phyloP scores from a whole-genome alignment of 495 filamentous ascomycete genomes.

The Podospora pseudopauciseta region DNA sequence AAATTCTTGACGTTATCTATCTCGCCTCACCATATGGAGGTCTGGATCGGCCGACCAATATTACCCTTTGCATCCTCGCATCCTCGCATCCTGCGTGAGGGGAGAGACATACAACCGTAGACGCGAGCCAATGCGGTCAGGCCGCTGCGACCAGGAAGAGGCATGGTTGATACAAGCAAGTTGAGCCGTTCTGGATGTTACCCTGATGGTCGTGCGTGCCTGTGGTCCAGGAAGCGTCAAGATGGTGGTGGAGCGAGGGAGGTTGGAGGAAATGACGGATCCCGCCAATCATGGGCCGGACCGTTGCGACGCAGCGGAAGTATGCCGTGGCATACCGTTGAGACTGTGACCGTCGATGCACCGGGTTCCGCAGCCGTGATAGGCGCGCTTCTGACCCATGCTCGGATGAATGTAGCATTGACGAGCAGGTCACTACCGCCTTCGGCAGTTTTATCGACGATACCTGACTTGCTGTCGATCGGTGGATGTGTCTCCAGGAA shows the following conservation, averaged over 20 bases:
- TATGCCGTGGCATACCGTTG: neutral
- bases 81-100: neutral
- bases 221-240: neutral
- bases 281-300: slow-evolving; percentile 17
- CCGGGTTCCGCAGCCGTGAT: slow-evolving; percentile 8
- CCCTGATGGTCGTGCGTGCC: neutral
- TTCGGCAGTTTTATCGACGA: slow-evolving; percentile 15
- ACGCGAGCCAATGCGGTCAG: slow-evolving; percentile 6
- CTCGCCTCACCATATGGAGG: neutral
- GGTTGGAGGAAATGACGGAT: slow-evolving; percentile 1
- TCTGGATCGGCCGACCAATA: neutral
- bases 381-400: slow-evolving; percentile 17
- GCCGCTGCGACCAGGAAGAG: neutral
- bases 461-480: neutral
- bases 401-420: slow-evolving; percentile 10
- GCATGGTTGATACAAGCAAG: neutral
- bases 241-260: neutral
- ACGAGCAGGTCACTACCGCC: slow-evolving; percentile 6
- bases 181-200: neutral
- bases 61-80: neutral
- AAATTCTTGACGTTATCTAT: neutral
- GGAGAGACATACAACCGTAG: neutral
- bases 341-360: neutral
- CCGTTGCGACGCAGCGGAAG: neutral
- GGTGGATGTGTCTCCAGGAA: neutral